These are phyloP conservation scores for Quercus dentata DNA, from an alignment of 306 rosid genomes.

Conservation along the genomic window DNA sequence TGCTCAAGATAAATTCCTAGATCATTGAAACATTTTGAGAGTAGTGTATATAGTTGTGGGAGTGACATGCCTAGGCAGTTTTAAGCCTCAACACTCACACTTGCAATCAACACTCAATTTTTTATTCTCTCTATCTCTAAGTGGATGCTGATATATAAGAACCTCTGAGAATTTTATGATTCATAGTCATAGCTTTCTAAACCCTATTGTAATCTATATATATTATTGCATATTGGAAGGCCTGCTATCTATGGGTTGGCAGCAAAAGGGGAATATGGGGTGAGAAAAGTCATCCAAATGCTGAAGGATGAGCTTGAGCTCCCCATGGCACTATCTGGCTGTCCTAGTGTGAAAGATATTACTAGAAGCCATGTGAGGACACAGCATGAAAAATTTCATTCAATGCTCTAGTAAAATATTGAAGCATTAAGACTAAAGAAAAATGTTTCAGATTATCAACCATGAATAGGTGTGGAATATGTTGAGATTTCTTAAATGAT, in stretches of 20 bases:
- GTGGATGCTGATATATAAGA: neutral
- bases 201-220: neutral
- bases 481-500: too few relatives aligned
- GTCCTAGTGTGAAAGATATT: slow-evolving; percentile 39
- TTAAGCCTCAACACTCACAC: too few relatives aligned
- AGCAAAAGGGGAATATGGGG: slow-evolving; percentile 52
- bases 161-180: neutral
- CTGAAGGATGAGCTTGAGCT: slow-evolving; percentile 57
- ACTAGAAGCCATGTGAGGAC: slow-evolving; percentile 51
- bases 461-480: neutral
- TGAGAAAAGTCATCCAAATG: slow-evolving; percentile 43
- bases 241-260: slow-evolving; percentile 36
- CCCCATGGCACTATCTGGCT: slow-evolving; percentile 52
- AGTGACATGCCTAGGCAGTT: too few relatives aligned
- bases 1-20: neutral
- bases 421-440: neutral
- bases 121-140: neutral
- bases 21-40: neutral
- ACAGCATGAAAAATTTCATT: slow-evolving; percentile 20
- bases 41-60: neutral
- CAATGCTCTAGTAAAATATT: slow-evolving; percentile 38
- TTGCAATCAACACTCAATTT: neutral
- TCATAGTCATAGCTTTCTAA: too few relatives aligned
- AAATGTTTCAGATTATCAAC: neutral
- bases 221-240: neutral